Percentiles rank a stretch among this genome's conserved stretches.
phyloP scores from a whole-genome alignment of 148 eudicot genomes.

The Salicornia ramosissima region DNA sequence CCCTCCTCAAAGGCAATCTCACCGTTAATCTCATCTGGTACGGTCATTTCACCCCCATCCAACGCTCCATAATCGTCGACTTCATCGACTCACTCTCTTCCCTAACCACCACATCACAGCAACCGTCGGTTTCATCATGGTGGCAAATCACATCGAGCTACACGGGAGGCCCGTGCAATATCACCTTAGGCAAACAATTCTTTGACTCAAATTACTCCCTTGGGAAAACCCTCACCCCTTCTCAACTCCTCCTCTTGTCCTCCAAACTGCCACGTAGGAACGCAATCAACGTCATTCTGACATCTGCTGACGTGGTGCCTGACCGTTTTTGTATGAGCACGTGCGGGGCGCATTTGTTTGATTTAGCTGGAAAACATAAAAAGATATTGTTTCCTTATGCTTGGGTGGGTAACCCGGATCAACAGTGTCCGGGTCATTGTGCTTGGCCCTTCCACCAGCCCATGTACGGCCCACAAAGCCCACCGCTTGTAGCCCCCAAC shows the following conservation, averaged over 20 bases:
- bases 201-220: conserved; percentile 27
- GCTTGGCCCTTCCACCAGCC: conserved; percentile 66
- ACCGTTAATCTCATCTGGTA: conserved; percentile 68
- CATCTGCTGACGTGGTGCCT: conserved; percentile 34
- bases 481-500: conserved; percentile 46
- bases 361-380: conserved; percentile 19
- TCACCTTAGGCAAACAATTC: conserved; percentile 31
- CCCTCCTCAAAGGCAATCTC: conserved; percentile 48
- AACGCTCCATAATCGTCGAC: conserved; percentile 49
- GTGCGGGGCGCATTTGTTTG: conserved; percentile 42
- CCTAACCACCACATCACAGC: conserved; percentile 12
- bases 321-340: conserved; percentile 32
- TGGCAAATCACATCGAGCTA: conserved; percentile 33
- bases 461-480: conserved; percentile 47
- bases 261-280: conserved; percentile 21
- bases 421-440: conserved; percentile 59
- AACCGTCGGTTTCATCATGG: conserved; percentile 45
- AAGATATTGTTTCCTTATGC: conserved; percentile 31
- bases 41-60: conserved; percentile 49
- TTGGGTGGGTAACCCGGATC: conserved; percentile 63
- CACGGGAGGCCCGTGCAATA: conserved; percentile 16
- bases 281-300: conserved; percentile 39
- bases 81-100: conserved; percentile 42
- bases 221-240: conserved; percentile 26
- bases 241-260: conserved; percentile 23